Base-by-base conservation (phyloP, 192 early-diverging fungal genomes). In the Entomortierella beljakovae region DNA sequence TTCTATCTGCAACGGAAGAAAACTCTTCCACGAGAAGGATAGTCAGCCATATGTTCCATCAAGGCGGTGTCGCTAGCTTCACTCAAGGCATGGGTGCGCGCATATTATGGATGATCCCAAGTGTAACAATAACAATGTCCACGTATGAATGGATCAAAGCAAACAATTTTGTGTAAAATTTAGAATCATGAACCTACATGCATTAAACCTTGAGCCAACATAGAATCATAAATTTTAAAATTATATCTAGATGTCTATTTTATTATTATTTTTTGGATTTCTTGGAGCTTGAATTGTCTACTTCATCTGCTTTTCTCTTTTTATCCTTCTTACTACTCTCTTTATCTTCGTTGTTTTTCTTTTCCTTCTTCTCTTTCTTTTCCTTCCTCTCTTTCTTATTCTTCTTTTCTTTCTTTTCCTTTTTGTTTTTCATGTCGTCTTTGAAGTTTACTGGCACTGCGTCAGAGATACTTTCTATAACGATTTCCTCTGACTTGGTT, bases 61-160 rank as follows among this genome's bases (percentile, higher is more conserved):
- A 88, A 34, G 94, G 93, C 9, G 84, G 88, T 15, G 71, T 80
- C 32, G 37, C 68, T 10, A 92, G 86, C 40, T 94, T 95, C 68
- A 85, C 88, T 11, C 63, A 82, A 55, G 94, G 94, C 0, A 80
- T 93, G 68, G 58, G 76, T 1, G 92, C 92, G n/a, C 61, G 94
- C 40, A 76, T 93, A 20, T 38, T 90, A 20, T 94, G 91, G 89
- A 83, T 88, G 46, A 83, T 88, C 22, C 94, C 94, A 11, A 87
- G 83, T 32, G 86, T 91, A 25, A 84, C 91, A 2, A 86, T 95
- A 40, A 86, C 83, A 32, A 92, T 95, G 89, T 90, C 92, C 1
- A 70, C 88, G 37, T 95, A 88, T 80, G 94, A 95, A 63, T 67
- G 81, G 51, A 52, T 95, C 32, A 94, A 94, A 35, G 52, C 56